A percentile compares a stretch with the other conserved stretches of the same genome.
Conservation (phyloP, 2,329 filamentous ascomycete species). For the Aspergillus sp. region DNA sequence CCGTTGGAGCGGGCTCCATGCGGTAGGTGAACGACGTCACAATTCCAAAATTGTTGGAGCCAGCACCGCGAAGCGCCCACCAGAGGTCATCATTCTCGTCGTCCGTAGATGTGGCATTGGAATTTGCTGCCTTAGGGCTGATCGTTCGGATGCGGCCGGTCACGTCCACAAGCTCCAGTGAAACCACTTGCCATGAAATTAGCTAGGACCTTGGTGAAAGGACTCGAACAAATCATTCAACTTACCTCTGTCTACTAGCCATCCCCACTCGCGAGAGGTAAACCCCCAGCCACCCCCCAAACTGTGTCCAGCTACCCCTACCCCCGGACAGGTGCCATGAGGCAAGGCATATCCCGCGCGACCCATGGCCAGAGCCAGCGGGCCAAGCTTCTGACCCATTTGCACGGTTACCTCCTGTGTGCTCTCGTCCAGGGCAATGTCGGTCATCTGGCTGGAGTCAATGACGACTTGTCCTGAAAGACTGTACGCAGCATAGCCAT, state of each 20-base stretch:
- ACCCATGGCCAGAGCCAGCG: slow-evolving; percentile 5
- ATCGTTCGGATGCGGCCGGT: not conserved
- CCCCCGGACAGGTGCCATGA: slow-evolving; percentile 10
- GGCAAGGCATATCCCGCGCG: slow-evolving; percentile 8
- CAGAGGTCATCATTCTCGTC: slow-evolving; percentile 4
- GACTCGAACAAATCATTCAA: not conserved
- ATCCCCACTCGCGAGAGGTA: slow-evolving; percentile 11
- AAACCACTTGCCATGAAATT: not conserved
- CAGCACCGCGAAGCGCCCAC: slow-evolving; percentile 13
- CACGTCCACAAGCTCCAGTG: not conserved
- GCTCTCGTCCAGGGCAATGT: not conserved
- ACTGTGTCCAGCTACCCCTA: slow-evolving; percentile 7
- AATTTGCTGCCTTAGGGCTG: not conserved
- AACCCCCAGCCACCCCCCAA: slow-evolving; percentile 11
- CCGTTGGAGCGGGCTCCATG: slow-evolving; percentile 5
- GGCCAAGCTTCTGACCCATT: not conserved
- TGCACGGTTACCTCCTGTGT: not conserved
- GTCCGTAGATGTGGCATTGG: not conserved
- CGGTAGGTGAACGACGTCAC: slow-evolving; percentile 10
- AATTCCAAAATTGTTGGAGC: slow-evolving; percentile 12
- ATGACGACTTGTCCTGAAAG: slow-evolving; percentile 8
- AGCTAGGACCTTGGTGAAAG: not conserved
- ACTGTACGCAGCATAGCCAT: slow-evolving; percentile 13
- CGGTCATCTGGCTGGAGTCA: slow-evolving; percentile 6
- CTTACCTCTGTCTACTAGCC: slow-evolving; percentile 11